Evolutionary conservation across 1,284 basidiomycete genomes (phyloP), one percentile per base, ranked within the genome.

Genomic region (Pseudomicrostroma phylloplanum): DNA sequence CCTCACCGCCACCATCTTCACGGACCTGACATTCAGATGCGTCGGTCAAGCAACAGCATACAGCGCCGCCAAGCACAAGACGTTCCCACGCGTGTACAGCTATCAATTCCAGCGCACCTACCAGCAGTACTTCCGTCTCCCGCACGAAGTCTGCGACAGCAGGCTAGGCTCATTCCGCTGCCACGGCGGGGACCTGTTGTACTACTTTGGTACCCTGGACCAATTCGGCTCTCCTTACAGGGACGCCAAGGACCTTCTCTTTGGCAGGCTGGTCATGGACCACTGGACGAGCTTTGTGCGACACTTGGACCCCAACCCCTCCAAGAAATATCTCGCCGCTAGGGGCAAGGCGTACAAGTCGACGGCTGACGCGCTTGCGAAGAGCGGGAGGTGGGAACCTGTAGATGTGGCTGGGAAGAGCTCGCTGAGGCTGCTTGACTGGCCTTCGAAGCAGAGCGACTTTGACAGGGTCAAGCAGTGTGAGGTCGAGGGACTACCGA

Each of bases 181-280:
- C 36, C 65, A 66, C 46, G 56, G 54, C 8, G 65, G 65, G 21
- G 65, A 66, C 21, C 58, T 66, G n/a, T 41, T 57, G n/a, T 63
- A 51, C 30, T 21, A n/a, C 41, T 63, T 46, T 39, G 39, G 43
- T 11, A 36, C 62, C 41, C 21, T 48, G 15, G 43, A 17, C 43
- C 17, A 48, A 48, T 48, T 48, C 43, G 43, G 43, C 12, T 12
- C 40, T 1, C 57, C 61, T n/a, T n/a, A n/a, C 17, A 49, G 64
- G 15, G 64, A 66, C 41, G 59, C 13, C 9, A 4, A 36, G 36
- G 64, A 66, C 26, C 15, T 64, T 15, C 17, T 43, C 21, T 55
- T 30, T 17, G 23, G 30, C 21, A 19, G 42, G n/a, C 25, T 58
- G 6, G 36, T 62, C 19, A 57, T 63, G 15, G 60, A 64, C 46